These are phyloP conservation scores for Strobilomyces dryophilus DNA, from an alignment of 768 basidiomycete species.

Conservation along the genomic window DNA sequence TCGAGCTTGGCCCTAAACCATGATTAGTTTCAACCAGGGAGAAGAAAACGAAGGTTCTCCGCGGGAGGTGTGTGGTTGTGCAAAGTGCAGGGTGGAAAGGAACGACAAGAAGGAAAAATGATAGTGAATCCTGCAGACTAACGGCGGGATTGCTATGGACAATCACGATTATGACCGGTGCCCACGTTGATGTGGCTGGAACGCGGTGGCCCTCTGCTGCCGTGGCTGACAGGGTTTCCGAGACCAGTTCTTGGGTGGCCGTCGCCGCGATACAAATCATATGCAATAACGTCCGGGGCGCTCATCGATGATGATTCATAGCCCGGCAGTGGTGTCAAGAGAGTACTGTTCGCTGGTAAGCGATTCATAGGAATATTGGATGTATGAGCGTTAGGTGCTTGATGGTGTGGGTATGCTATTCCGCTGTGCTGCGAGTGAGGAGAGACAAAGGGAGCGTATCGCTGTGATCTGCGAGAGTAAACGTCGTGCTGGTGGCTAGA, in stretches of 20 bases:
- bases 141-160: slow-evolving; percentile 2
- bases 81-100: slow-evolving; percentile 1
- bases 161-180: slow-evolving; percentile 9
- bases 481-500: slow-evolving; percentile 13
- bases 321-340: slow-evolving; percentile 66
- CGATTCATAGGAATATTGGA: slow-evolving; percentile 31
- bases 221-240: slow-evolving; percentile 23
- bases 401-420: slow-evolving; percentile 21
- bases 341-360: slow-evolving; percentile 60
- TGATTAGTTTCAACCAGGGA: slow-evolving; percentile 4
- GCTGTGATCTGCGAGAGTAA: slow-evolving; percentile 26
- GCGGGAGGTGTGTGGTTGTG: slow-evolving; percentile 3
- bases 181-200: slow-evolving; percentile 14
- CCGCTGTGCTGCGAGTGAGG: slow-evolving; percentile 14
- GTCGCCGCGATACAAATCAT: slow-evolving; percentile 34
- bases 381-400: slow-evolving; percentile 21
- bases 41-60: slow-evolving; percentile 4
- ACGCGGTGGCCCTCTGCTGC: slow-evolving; percentile 21
- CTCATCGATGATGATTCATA: slow-evolving; percentile 44
- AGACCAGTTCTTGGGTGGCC: slow-evolving; percentile 42
- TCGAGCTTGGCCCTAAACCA: neutral
- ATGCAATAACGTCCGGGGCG: slow-evolving; percentile 12
- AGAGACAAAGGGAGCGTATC: slow-evolving; percentile 21
- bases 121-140: neutral
- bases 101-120: neutral